Conservation (phyloP, 2,329 filamentous ascomycete species). For the Ascochyta viciae-villosae region DNA sequence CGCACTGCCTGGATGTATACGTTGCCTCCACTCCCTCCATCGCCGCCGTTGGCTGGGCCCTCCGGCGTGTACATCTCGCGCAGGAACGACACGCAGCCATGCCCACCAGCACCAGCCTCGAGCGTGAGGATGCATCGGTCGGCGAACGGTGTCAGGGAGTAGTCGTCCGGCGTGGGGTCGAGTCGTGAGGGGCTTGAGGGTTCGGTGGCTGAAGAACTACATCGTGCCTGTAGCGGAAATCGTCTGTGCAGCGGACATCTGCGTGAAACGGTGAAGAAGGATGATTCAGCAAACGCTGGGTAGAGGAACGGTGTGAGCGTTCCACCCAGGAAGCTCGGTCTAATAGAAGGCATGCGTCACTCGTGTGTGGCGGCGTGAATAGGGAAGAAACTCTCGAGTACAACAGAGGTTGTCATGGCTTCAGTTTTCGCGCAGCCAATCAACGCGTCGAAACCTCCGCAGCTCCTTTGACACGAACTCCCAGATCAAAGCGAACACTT, state of each 20-base stretch:
- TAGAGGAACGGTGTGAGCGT: slow-evolving; percentile 56
- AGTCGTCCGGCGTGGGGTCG: slow-evolving; percentile 84
- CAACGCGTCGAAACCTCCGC: slow-evolving; percentile 12
- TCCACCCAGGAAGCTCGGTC: slow-evolving; percentile 36
- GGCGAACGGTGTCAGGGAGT: slow-evolving; percentile 80
- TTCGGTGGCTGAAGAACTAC: slow-evolving; percentile 37
- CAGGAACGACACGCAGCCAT: slow-evolving; percentile 93
- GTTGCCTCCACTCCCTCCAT: slow-evolving; percentile 89
- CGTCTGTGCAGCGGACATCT: slow-evolving; percentile 24
- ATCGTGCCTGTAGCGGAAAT: slow-evolving; percentile 32
- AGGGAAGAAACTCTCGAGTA: neutral
- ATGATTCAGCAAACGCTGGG: slow-evolving; percentile 47
- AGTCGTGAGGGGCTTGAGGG: slow-evolving; percentile 53
- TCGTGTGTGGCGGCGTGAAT: neutral
- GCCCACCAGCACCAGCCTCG: slow-evolving; percentile 80
- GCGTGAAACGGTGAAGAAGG: slow-evolving; percentile 30
- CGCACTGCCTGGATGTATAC: slow-evolving; percentile 93
- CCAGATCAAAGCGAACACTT: neutral
- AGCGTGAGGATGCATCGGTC: slow-evolving; percentile 83
- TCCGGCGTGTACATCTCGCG: slow-evolving; percentile 89
- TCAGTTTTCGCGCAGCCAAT: slow-evolving; percentile 23
- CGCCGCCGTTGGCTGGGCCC: slow-evolving; percentile 91
- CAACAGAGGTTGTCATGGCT: slow-evolving; percentile 5
- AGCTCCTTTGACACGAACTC: no score
- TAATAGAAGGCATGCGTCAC: slow-evolving; percentile 43